A percentile compares a stretch with the other conserved stretches of the same genome.
These are phyloP conservation scores for Calonectria fujianensis DNA, from an alignment of 2,329 filamentous ascomycete species.

Conservation along the genomic window DNA sequence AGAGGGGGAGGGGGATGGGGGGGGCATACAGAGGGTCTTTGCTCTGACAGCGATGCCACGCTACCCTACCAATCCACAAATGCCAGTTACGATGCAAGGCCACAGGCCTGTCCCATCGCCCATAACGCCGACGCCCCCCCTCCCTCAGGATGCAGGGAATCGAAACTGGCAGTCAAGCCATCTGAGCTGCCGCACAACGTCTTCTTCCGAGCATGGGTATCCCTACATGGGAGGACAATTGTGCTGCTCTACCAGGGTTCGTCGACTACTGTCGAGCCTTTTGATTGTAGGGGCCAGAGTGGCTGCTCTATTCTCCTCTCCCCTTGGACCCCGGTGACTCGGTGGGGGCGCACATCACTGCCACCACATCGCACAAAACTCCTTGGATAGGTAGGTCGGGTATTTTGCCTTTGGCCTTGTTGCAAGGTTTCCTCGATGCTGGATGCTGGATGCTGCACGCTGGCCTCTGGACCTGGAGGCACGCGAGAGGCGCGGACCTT, in stretches of 20 bases:
- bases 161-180: conserved; percentile 52
- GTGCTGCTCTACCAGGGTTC: conserved; percentile 23
- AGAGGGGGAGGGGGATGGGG: neutral
- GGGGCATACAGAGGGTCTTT: neutral
- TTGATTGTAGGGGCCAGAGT: conserved; percentile 45
- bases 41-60: conserved; percentile 34
- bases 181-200: conserved; percentile 49
- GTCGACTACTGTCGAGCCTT: conserved; percentile 17
- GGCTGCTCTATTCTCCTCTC: conserved; percentile 33
- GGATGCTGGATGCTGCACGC: conserved; percentile 20
- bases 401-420: conserved; percentile 41
- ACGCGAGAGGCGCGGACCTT: conserved; percentile 36
- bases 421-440: conserved; percentile 32
- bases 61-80: conserved; percentile 29
- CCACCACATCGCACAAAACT: conserved; percentile 30
- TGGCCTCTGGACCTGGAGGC: conserved; percentile 31
- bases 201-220: conserved; percentile 43
- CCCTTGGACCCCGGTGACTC: conserved; percentile 22
- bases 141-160: conserved; percentile 46
- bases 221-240: conserved; percentile 47
- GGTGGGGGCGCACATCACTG: conserved; percentile 19
- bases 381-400: conserved; percentile 43
- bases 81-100: conserved; percentile 25
- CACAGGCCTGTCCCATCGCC: conserved; percentile 4
- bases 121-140: conserved; percentile 24